Conservation (phyloP, 2,329 filamentous ascomycete species). For the Trichoderma simmonsii region DNA sequence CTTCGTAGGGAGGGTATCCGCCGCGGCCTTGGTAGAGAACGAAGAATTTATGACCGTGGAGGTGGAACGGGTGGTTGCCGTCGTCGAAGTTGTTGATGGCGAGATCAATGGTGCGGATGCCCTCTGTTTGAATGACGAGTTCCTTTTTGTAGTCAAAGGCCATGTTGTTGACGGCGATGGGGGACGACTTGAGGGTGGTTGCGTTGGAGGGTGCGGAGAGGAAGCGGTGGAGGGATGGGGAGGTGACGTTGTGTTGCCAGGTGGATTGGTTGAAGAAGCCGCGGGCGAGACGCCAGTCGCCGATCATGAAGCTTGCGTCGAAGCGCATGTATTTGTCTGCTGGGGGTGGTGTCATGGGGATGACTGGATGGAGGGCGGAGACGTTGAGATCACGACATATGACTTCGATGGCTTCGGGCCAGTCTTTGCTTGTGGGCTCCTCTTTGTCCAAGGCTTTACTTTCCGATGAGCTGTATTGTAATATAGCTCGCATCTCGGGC, state of each 20-base stretch:
- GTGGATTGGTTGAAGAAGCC: constrained; percentile 54
- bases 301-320: constrained; percentile 54
- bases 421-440: constrained; percentile 43
- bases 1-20: constrained; percentile 34
- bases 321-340: constrained; percentile 44
- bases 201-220: constrained; percentile 26
- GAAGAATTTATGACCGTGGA: constrained; percentile 60
- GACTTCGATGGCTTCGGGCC: constrained; percentile 46
- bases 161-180: constrained; percentile 30
- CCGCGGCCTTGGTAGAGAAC: constrained; percentile 34
- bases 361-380: constrained; percentile 40
- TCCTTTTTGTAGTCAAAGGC: constrained; percentile 31
- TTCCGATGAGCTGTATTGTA: constrained; percentile 28
- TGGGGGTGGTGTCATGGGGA: constrained; percentile 35
- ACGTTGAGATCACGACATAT: constrained; percentile 54
- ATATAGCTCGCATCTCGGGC: constrained; percentile 30
- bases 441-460: neutral
- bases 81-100: constrained; percentile 61
- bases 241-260: constrained; percentile 41
- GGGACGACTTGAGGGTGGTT: constrained; percentile 8
- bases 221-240: constrained; percentile 37
- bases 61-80: constrained; percentile 44
- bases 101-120: constrained; percentile 53
- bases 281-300: constrained; percentile 49
- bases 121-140: constrained; percentile 48